Evolutionary conservation across 2,329 filamentous ascomycete species (phyloP), one percentile per base, ranked within the genome.

Genomic region (Aspergillus tanneri): DNA sequence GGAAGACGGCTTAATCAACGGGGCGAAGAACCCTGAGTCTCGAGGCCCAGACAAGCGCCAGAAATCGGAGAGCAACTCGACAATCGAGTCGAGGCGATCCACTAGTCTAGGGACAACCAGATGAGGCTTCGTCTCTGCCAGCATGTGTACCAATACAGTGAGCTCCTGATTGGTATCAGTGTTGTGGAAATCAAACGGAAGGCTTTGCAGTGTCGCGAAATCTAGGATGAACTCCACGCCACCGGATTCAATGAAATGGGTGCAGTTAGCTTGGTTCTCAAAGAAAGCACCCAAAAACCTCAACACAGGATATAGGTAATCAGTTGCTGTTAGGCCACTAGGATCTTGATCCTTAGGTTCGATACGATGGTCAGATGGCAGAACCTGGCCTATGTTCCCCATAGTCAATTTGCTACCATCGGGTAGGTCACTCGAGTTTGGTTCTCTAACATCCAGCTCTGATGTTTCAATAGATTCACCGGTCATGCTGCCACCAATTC

Each of bases 181-280:
- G 32, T 87, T 84, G 30, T 84, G 80, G 62, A 88, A 85, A 61
- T 88, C 81, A 58, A 84, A 84, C 1, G 89, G 84, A 38, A 97
- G 77, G 65, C 89, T 91, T 4, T 90, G 87, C 23, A 91, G 82
- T 45, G 87, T 88, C 32, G 86, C 86, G 46, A 96, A 82, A 63
- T 96, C 90, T 45, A 99, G 77, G 16, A 97, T 77, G 42, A 87
- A 78, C 66, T 96, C 90, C 19, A 92, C 83, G 5, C 90, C 93
- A 48, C 90, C 89, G 41, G 81, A 80, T 46, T 87, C 82, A 53
- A 93, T 83, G 62, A 96, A 92, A 19, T 81, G 79, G 14, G 77
- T 74, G 67, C 87, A 91, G 59, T 95, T 79, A 25, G 77, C 77
- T 47, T 81, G 77, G 61, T 95, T 95, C 53, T 82, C 80, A 50